Conservation (phyloP, 331 rosid species). For the Telfairia occidentalis region DNA sequence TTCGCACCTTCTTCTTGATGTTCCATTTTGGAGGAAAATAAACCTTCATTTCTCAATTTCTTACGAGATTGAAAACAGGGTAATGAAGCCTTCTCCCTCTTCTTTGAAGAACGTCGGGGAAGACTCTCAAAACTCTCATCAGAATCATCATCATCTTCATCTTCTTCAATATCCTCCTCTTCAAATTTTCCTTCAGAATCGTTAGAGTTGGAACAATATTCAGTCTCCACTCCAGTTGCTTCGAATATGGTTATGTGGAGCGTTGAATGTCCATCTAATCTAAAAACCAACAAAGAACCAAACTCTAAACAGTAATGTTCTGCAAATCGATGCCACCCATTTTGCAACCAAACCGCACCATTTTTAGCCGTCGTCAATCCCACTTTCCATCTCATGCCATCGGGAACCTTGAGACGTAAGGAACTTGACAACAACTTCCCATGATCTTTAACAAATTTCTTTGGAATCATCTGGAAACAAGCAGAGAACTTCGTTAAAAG, state of each 20-base stretch:
- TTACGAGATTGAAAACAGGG: not conserved
- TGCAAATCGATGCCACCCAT: conserved; percentile 14
- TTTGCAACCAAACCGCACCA: conserved; percentile 11
- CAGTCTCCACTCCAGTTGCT: not conserved
- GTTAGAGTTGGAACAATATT: not conserved
- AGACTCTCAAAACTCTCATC: not conserved
- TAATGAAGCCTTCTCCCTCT: not conserved
- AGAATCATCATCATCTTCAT: not conserved
- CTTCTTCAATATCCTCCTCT: not conserved
- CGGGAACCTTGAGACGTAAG: not conserved
- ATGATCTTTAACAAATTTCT: not conserved
- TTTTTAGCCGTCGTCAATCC: not conserved
- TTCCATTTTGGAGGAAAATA: not conserved
- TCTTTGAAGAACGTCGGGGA: not conserved
- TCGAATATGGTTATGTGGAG: not conserved
- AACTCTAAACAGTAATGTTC: not conserved
- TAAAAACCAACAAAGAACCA: not conserved
- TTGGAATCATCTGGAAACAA: not conserved
- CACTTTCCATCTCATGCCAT: not conserved
- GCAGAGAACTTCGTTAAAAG: too few species aligned
- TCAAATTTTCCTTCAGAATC: not conserved
- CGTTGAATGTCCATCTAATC: not conserved
- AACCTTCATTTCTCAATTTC: not conserved
- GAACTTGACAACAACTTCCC: not conserved
- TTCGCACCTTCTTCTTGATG: not conserved